Base-by-base conservation (phyloP, 805 yeast species). In the Grigorovia humatica region DNA sequence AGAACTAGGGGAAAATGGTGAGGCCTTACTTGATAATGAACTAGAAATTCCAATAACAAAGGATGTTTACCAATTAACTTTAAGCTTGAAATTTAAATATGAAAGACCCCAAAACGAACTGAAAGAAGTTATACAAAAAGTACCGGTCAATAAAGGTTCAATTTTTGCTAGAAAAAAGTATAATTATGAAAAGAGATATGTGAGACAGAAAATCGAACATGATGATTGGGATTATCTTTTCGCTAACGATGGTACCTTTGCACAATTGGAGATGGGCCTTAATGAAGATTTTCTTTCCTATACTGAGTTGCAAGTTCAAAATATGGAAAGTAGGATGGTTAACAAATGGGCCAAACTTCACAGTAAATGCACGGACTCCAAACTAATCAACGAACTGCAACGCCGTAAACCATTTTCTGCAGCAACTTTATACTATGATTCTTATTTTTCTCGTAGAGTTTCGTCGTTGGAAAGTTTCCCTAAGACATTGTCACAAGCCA, bases 171-270 rank as follows among this genome's bases (percentile, higher is more conserved):
- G 70, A 51, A 67, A 64, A 19, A 71, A 67, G 51, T 72, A 64
- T 53, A 64, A 55, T 45, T 62, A 65, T 23, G 69, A 72, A 38
- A 73, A 67, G 49, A 79, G 70, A 56, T 78, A 74, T 54, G 77
- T 81, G 6, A 74, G 81, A 2, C 72, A 73, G 54, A 74, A 77
- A 35, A 71, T 76, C 1, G 66, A 68, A 4, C 52, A 57, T 27
- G 95, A 85, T 69, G 69, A 75, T 2, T 78, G 91, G 84, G 78
- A 77, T 38, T 66, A 72, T 38, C 70, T 78, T 51, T 76, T 88
- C 55, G 96, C 97, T 1, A 74, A 75, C 38, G 95, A 88, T 65
- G 98, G 98, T 1, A 87, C 96, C 41, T 89, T 87, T 74, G 96
- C 88, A 9, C 76, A 91, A 60, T 78, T 85, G 50, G 81, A 83